Base-by-base conservation (phyloP, 2,329 filamentous ascomycete species). In the Exophiala viscosa region DNA sequence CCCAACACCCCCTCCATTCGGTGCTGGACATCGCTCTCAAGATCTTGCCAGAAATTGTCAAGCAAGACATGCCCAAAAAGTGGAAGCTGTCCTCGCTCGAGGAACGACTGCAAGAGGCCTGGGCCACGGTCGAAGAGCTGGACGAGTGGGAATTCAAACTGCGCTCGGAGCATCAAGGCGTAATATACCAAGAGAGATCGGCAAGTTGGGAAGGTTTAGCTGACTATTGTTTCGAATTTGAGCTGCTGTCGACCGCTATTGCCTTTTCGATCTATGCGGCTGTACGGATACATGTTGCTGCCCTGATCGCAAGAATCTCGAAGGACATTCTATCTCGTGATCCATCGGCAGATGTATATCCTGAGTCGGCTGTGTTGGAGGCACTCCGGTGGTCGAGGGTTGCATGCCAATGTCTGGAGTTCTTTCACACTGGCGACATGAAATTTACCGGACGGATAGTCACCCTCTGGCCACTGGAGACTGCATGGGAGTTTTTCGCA, bases 341-440 rank as follows among this genome's bases (percentile, higher is more conserved):
- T 5, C 35, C 45, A 14, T 31, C 39, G 3, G 45, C 48, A n/a
- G 47, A 50, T 20, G 47, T 53, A 23, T 14, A 52, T 38, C 35
- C 45, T 18, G 42, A 45, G 13, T 36, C 48, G 43, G 48, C 54
- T 38, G 20, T 55, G 42, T 45, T 50, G 35, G 47, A 60, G 34
- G 51, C 47, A n/a, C 48, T 52, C 23, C 44, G 42, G n/a, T 60
- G 57, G 51, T 52, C 54, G 44, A 41, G 51, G 14, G 38, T 50
- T 20, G 50, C 57, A 15, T 57, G 54, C 23, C 50, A 59, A 38
- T 51, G 57, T 43, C 48, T 57, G 13, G 57, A 59, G n/a, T 59
- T 46, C 45, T 59, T 57, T 38, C 54, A 57, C 38, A 57, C 49
- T 5, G 45, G 44, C 17, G 20, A 9, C 35, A 17, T 45, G 40